These are phyloP conservation scores for barley (Hordeum vulgare) DNA, from an alignment of 176 grass and related monocot genomes.

Conservation along the genomic window MorexV3_pseudomolecules_assembly NC_058520.1:568063418-568063917, in stretches of 20 bases:
- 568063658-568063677: conserved; percentile 4
- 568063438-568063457: conserved; percentile 8
- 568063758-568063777: background rate
- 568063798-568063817: background rate
- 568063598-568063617: conserved; percentile 11
- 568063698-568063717: conserved; percentile 85
- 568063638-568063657: background rate
- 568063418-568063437: conserved; percentile 14
- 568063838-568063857: conserved; percentile 6
- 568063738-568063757: conserved; percentile 1
- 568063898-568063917: background rate
- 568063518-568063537: conserved; percentile 5
- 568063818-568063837: conserved; percentile 28
- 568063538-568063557: conserved; percentile 15
- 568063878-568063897: conserved; percentile 10
- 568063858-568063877: background rate
- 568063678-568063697: conserved; percentile 93
- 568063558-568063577: conserved; percentile 18
- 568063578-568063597: conserved; percentile 10
- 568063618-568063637: background rate
- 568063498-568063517: conserved; percentile 16
- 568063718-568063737: conserved; percentile 67
- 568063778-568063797: conserved; percentile 7
- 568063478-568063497: conserved; percentile 31
- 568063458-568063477: background rate